Evolutionary conservation across 768 basidiomycete species (phyloP).

Genomic region (Leccinum subgranulosum): DNA sequence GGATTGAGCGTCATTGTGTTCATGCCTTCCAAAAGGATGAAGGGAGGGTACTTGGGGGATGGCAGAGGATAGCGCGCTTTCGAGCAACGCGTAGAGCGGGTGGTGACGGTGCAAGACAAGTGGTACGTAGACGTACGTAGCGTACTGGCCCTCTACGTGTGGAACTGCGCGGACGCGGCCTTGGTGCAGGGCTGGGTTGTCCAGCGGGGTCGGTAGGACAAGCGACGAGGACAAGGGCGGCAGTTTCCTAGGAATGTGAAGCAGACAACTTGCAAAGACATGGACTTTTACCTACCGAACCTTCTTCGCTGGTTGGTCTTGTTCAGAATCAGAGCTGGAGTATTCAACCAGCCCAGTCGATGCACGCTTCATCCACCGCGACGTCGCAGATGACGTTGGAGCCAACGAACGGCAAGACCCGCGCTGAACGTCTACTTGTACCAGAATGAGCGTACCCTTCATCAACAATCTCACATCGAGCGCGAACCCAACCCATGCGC

Average conservation of each 20-base stretch:
- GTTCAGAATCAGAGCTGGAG: constrained; percentile 41
- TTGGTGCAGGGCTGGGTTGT: constrained; percentile 80
- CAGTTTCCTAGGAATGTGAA: constrained; percentile 46
- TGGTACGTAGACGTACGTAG: constrained; percentile 73
- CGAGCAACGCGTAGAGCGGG: constrained; percentile 44
- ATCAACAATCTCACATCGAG: constrained; percentile 61
- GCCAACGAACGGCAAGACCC: constrained; percentile 11
- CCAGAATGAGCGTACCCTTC: constrained; percentile 63
- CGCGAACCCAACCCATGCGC: constrained; percentile 44
- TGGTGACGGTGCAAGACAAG: constrained; percentile 45
- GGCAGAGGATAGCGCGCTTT: constrained; percentile 43
- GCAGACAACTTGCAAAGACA: background rate
- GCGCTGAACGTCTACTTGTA: background rate
- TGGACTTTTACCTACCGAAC: constrained; percentile 21
- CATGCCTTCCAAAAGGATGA: constrained; percentile 39
- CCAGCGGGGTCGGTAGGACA: constrained; percentile 47
- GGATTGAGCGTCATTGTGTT: background rate
- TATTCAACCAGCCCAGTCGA: constrained; percentile 44
- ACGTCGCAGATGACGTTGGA: background rate
- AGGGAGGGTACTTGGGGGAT: constrained; percentile 44
- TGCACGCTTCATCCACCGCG: constrained; percentile 21
- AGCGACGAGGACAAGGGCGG: constrained; percentile 56
- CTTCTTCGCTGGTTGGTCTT: constrained; percentile 33
- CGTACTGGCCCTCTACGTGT: constrained; percentile 85
- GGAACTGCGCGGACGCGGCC: constrained; percentile 73